Evolutionary conservation across 2,329 filamentous ascomycete genomes (phyloP).

Genomic region (Talaromyces sp.): DNA sequence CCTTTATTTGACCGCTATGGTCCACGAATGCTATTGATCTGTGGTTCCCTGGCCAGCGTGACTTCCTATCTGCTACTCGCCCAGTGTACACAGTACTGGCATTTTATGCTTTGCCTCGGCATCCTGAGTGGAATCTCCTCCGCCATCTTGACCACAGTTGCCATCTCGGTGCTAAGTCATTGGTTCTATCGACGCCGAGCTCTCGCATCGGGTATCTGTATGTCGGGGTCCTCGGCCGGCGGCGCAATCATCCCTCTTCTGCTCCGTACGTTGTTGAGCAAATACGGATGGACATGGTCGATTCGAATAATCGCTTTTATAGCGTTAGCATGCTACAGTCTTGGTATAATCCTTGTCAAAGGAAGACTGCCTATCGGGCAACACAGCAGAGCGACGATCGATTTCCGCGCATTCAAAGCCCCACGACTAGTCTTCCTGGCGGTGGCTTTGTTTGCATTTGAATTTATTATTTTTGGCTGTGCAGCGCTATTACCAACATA

Average conservation of each 20-base stretch:
- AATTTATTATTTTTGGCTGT: slow-evolving; percentile 55
- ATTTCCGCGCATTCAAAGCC: slow-evolving; percentile 46
- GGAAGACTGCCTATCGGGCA: slow-evolving; percentile 35
- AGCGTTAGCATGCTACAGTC: slow-evolving; percentile 35
- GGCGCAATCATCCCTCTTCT: slow-evolving; percentile 42
- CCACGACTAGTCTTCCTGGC: slow-evolving; percentile 48
- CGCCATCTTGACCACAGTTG: slow-evolving; percentile 41
- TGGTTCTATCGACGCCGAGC: slow-evolving; percentile 45
- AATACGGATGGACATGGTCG: slow-evolving; percentile 40
- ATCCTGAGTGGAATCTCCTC: slow-evolving; percentile 40
- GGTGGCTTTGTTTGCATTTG: slow-evolving; percentile 49
- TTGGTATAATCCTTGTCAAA: slow-evolving; percentile 37
- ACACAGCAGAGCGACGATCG: slow-evolving; percentile 37
- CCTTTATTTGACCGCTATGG: slow-evolving; percentile 55
- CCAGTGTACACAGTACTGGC: slow-evolving; percentile 52
- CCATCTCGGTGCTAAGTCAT: slow-evolving; percentile 43
- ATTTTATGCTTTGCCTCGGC: slow-evolving; percentile 48
- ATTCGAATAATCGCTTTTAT: slow-evolving; percentile 43
- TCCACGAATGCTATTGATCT: slow-evolving; percentile 43
- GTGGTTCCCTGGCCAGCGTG: slow-evolving; percentile 43
- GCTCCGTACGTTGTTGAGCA: slow-evolving; percentile 32
- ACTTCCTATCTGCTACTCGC: slow-evolving; percentile 51
- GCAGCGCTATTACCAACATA: slow-evolving; percentile 53
- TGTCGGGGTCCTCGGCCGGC: slow-evolving; percentile 43
- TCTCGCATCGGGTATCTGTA: slow-evolving; percentile 44